These are phyloP conservation scores for Trichoderma cornu-damae DNA, from an alignment of 2,329 filamentous ascomycete genomes.

Conservation along the genomic window DNA sequence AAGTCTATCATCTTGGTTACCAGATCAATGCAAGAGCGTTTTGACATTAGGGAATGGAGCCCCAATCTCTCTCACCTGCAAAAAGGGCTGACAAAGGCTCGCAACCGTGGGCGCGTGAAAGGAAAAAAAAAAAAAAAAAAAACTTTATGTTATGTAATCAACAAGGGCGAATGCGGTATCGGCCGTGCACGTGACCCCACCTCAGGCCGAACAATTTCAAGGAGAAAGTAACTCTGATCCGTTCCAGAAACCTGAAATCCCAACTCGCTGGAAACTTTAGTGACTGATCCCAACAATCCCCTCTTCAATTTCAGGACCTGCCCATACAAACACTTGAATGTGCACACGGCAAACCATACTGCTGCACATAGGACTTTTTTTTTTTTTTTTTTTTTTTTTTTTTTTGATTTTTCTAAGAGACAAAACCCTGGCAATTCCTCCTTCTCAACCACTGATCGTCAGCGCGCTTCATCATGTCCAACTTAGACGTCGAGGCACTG, in stretches of 20 bases:
- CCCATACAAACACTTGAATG: background rate
- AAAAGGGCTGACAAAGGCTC: background rate
- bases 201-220: background rate
- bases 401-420: too few species aligned
- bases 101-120: too few species aligned
- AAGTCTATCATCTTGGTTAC: background rate
- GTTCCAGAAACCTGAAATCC: constrained; percentile 7
- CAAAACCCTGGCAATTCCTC: background rate
- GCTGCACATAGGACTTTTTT: background rate
- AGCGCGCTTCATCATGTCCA: constrained; percentile 39
- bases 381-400: too few species aligned
- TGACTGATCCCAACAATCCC: background rate
- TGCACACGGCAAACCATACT: background rate
- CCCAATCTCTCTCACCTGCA: background rate
- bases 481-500: constrained; percentile 77
- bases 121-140: too few species aligned
- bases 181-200: constrained; percentile 1
- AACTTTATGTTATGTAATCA: background rate
- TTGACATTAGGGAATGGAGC: too few species aligned
- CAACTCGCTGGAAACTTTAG: background rate
- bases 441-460: background rate
- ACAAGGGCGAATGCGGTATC: background rate
- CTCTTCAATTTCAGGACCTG: background rate
- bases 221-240: constrained; percentile 11
- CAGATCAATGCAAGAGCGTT: background rate